Percentiles rank a stretch among this genome's conserved stretches.
Evolutionary conservation across 768 basidiomycete genomes (phyloP).

Genomic region (Kwoniella dejecticola): DNA sequence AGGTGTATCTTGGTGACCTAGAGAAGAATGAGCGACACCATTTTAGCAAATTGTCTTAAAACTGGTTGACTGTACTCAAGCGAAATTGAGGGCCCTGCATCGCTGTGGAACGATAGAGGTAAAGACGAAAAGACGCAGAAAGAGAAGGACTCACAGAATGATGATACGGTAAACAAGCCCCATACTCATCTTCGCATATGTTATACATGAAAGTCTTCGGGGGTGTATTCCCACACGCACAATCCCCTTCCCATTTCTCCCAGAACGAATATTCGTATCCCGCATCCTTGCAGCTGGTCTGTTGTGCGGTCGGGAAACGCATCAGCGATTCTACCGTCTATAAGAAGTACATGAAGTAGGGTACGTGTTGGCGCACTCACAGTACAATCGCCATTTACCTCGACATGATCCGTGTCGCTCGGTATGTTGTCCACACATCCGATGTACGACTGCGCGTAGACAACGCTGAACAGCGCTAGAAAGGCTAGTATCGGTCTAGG

Average conservation of each 20-base stretch:
- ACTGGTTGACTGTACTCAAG: background rate
- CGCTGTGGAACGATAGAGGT: background rate
- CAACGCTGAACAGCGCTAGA: background rate
- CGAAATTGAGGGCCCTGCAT: background rate
- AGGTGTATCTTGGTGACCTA: constrained; percentile 4
- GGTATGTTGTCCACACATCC: constrained; percentile 11
- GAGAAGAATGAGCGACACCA: too few relatives aligned
- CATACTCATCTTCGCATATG: constrained; percentile 7
- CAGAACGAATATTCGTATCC: constrained; percentile 7
- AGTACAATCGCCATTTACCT: background rate
- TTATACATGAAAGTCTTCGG: constrained; percentile 12
- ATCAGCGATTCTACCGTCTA: background rate
- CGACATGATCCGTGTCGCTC: background rate
- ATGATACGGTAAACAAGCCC: constrained; percentile 4
- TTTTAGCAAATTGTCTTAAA: background rate
- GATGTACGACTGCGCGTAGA: background rate
- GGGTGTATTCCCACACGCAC: constrained; percentile 9
- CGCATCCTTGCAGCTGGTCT: constrained; percentile 3
- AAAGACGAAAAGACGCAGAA: background rate
- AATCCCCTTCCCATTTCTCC: background rate
- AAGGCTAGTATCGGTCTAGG: background rate
- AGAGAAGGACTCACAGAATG: background rate
- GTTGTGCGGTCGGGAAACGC: background rate
- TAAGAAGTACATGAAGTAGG: background rate
- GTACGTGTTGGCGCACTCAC: background rate